Conservation (phyloP, 2,329 filamentous ascomycete genomes). For the Cladophialophora exuberans region DNA sequence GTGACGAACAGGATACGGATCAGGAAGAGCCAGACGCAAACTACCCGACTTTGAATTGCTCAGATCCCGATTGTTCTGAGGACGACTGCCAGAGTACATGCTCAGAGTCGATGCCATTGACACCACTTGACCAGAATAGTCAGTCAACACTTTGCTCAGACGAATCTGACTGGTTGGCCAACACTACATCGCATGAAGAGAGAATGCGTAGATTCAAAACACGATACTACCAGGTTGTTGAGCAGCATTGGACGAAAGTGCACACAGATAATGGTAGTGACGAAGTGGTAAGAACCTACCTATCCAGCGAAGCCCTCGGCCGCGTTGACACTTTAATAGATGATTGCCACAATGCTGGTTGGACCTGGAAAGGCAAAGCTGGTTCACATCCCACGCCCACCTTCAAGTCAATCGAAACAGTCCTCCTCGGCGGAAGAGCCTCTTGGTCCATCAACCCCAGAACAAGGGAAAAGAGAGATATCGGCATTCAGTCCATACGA, state of each 20-base stretch:
- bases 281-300: conserved; percentile 26
- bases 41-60: background rate
- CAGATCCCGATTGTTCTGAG: background rate
- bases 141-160: conserved; percentile 12
- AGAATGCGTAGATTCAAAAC: conserved; percentile 24
- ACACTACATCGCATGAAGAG: conserved; percentile 24
- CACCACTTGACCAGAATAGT: conserved; percentile 14
- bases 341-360: conserved; percentile 29
- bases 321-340: conserved; percentile 8
- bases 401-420: conserved; percentile 13
- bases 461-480: conserved; percentile 18
- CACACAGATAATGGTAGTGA: conserved; percentile 8
- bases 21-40: background rate
- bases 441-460: conserved; percentile 21
- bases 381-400: conserved; percentile 31
- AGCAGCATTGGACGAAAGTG: conserved; percentile 15
- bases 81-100: conserved; percentile 19
- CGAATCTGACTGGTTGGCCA: conserved; percentile 30
- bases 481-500: conserved; percentile 32
- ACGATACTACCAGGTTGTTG: conserved; percentile 27
- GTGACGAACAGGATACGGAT: conserved; percentile 6
- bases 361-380: conserved; percentile 32
- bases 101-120: conserved; percentile 21
- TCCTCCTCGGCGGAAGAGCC: background rate
- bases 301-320: background rate